Evolutionary conservation across 805 yeast genomes (phyloP).

Genomic region (Metahyphopichia silvanorum): DNA sequence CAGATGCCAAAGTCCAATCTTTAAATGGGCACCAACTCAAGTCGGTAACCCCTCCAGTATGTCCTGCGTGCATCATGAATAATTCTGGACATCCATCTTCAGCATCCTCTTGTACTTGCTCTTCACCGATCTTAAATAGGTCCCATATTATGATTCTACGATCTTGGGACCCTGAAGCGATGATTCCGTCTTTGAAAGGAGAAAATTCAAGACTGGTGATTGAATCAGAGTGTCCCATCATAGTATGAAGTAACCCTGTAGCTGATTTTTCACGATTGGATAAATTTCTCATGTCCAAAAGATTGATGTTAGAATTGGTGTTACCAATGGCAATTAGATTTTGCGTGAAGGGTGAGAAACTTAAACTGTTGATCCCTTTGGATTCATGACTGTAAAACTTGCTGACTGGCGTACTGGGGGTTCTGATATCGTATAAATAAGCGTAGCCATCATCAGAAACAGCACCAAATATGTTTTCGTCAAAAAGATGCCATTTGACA

Average conservation of each 20-base stretch:
- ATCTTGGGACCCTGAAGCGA: slow-evolving; percentile 77
- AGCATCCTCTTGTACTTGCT: slow-evolving; percentile 81
- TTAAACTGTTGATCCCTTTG: slow-evolving; percentile 54
- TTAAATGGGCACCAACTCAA: slow-evolving; percentile 65
- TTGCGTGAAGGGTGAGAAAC: slow-evolving; percentile 61
- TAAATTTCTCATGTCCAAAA: slow-evolving; percentile 60
- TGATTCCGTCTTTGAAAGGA: slow-evolving; percentile 70
- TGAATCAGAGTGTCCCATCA: slow-evolving; percentile 77
- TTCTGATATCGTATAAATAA: slow-evolving; percentile 53
- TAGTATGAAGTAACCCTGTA: slow-evolving; percentile 53
- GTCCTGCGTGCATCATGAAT: slow-evolving; percentile 92
- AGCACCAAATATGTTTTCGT: slow-evolving; percentile 56
- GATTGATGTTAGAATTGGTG: slow-evolving; percentile 59
- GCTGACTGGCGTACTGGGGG: slow-evolving; percentile 20
- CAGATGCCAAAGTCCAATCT: slow-evolving; percentile 75
- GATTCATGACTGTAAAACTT: slow-evolving; percentile 23
- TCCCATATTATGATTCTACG: slow-evolving; percentile 83
- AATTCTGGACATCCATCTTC: slow-evolving; percentile 90
- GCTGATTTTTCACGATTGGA: slow-evolving; percentile 6
- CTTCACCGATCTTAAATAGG: slow-evolving; percentile 72
- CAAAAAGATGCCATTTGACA: slow-evolving; percentile 64
- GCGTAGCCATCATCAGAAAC: slow-evolving; percentile 70
- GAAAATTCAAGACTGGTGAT: slow-evolving; percentile 76
- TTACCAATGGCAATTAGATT: slow-evolving; percentile 69
- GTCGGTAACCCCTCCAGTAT: slow-evolving; percentile 73